Conservation (phyloP, 768 basidiomycete genomes). For the Amanita rimosa region DNA sequence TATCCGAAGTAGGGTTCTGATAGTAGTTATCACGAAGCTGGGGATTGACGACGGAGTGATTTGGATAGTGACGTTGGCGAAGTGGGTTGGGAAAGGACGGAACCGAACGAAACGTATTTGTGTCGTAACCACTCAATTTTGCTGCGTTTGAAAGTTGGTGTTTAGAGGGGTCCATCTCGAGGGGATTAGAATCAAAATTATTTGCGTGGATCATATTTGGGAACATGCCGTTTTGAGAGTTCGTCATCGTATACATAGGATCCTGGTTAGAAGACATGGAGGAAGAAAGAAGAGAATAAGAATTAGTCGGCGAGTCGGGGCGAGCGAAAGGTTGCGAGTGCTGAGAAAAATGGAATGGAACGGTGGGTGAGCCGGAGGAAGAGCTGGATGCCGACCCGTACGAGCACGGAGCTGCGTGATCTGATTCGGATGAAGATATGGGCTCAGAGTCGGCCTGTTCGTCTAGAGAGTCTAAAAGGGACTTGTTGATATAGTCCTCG, state of each 20-base stretch:
- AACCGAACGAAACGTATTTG: constrained; percentile 22
- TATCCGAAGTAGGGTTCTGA: constrained; percentile 21
- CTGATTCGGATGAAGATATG: constrained; percentile 38
- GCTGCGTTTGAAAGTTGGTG: constrained; percentile 18
- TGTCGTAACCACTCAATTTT: constrained; percentile 24
- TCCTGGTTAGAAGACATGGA: constrained; percentile 13
- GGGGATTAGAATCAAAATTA: constrained; percentile 21
- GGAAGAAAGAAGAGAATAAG: constrained; percentile 21
- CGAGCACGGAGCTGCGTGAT: constrained; percentile 33
- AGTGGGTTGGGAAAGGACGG: constrained; percentile 27
- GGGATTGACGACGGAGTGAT: constrained; percentile 20
- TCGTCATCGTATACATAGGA: constrained; percentile 21
- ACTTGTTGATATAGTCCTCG: constrained; percentile 84
- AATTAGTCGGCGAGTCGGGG: constrained; percentile 38
- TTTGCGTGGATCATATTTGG: constrained; percentile 22
- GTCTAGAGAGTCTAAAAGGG: constrained; percentile 73
- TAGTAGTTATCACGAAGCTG: constrained; percentile 16
- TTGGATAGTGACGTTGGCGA: constrained; percentile 27
- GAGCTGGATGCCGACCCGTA: constrained; percentile 41
- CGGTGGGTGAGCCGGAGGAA: constrained; percentile 44
- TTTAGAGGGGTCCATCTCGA: constrained; percentile 27
- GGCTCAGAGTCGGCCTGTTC: constrained; percentile 78
- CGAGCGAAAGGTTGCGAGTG: constrained; percentile 28
- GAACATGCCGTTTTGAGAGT: constrained; percentile 22
- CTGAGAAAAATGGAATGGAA: constrained; percentile 41